Evolutionary conservation across 2,329 filamentous ascomycete species (phyloP).

Genomic region (Fusarium brachygibbosum): DNA sequence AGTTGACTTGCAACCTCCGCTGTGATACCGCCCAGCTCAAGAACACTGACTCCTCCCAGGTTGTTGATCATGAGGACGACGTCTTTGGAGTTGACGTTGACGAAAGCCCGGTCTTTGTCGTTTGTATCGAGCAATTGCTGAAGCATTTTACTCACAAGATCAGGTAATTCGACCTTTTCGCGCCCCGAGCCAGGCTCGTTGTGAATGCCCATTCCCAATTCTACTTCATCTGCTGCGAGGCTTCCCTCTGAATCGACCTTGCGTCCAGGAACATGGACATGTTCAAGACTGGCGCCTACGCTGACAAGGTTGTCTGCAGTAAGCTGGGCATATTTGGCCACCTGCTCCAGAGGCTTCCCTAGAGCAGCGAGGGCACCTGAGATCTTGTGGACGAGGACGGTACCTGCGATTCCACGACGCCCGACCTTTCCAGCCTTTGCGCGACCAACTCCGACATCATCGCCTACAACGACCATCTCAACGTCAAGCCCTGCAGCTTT

Average conservation of each 20-base stretch:
- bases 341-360: conserved; percentile 76
- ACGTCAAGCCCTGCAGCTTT: conserved; percentile 81
- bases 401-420: conserved; percentile 89
- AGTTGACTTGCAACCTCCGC: conserved; percentile 77
- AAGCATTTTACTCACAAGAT: conserved; percentile 75
- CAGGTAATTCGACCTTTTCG: conserved; percentile 65
- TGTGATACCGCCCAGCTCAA: conserved; percentile 80
- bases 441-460: conserved; percentile 91
- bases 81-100: conserved; percentile 72
- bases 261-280: conserved; percentile 93
- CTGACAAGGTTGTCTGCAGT: conserved; percentile 83
- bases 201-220: conserved; percentile 83
- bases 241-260: conserved; percentile 68
- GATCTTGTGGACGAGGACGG: conserved; percentile 92
- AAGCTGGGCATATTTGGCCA: conserved; percentile 78
- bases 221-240: conserved; percentile 69
- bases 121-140: conserved; percentile 73
- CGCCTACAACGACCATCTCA: conserved; percentile 92
- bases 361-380: conserved; percentile 83
- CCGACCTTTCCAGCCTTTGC: conserved; percentile 91
- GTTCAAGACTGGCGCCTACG: conserved; percentile 86
- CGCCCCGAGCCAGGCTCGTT: conserved; percentile 74
- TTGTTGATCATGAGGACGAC: conserved; percentile 81
- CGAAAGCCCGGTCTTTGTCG: conserved; percentile 79
- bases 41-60: conserved; percentile 77